phyloP scores from a whole-genome alignment of 2,329 filamentous ascomycete species.

The Dactylella cylindrospora region DNA sequence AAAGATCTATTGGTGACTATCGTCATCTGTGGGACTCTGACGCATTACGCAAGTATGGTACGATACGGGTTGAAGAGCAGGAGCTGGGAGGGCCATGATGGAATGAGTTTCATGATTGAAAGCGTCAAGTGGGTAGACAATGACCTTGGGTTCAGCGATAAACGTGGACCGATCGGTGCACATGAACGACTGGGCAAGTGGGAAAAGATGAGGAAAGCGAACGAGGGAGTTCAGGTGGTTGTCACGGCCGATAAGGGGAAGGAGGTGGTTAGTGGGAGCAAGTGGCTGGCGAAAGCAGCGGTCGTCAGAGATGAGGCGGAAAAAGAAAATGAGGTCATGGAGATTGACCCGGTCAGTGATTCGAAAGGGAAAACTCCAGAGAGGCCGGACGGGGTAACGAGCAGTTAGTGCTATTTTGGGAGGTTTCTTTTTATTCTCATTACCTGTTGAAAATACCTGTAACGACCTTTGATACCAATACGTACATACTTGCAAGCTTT shows the following conservation, averaged over 20 bases:
- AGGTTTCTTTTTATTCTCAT: no score
- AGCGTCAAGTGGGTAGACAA: constrained; percentile 84
- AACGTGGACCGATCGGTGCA: constrained; percentile 22
- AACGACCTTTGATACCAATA: no score
- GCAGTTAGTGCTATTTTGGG: no score
- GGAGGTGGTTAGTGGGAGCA: constrained; percentile 6
- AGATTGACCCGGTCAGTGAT: no score
- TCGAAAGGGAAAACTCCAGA: no score
- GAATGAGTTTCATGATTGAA: constrained; percentile 82
- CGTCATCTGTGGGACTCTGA: constrained; percentile 75
- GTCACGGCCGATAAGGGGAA: not conserved
- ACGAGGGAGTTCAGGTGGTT: constrained; percentile 8
- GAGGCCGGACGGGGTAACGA: no score
- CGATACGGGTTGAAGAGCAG: constrained; percentile 80
- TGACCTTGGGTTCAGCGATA: constrained; percentile 55
- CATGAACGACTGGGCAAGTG: constrained; percentile 36
- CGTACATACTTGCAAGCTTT: no score
- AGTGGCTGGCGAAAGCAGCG: constrained; percentile 19
- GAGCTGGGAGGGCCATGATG: constrained; percentile 77
- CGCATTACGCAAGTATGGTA: constrained; percentile 72
- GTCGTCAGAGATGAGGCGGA: constrained; percentile 6
- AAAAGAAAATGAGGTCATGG: constrained; percentile 23
- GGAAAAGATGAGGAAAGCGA: constrained; percentile 31
- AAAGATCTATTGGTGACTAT: constrained; percentile 86
- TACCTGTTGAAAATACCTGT: no score